Conservation (phyloP, 1,284 basidiomycete species). For the Ustilago crameri region DNA sequence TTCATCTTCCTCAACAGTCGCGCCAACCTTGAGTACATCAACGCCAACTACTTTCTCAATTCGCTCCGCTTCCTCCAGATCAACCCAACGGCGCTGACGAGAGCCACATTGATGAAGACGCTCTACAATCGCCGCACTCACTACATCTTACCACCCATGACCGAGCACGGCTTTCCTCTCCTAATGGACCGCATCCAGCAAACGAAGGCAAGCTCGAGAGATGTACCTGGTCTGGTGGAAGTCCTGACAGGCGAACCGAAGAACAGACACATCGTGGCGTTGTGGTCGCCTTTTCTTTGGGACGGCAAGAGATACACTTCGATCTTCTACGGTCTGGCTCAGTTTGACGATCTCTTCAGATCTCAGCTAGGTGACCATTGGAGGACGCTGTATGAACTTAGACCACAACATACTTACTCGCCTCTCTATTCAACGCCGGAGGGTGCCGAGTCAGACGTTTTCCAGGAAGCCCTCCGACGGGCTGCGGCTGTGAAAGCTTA, state of each 20-base stretch:
- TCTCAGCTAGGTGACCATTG: not conserved
- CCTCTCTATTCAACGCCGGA: not conserved
- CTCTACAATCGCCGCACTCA: not conserved
- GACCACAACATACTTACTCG: not conserved
- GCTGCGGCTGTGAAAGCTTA: no score
- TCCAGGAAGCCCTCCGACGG: no score
- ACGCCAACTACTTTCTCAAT: conserved; percentile 7
- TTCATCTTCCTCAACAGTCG: conserved; percentile 20
- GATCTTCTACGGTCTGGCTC: not conserved
- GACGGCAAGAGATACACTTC: not conserved
- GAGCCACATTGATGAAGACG: not conserved
- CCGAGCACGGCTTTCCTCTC: not conserved
- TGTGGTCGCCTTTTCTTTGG: conserved; percentile 9
- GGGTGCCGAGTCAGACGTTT: not conserved
- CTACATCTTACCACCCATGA: conserved; percentile 4
- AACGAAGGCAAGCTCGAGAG: not conserved
- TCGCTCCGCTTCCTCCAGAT: conserved; percentile 10
- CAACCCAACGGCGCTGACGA: not conserved
- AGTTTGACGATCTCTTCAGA: not conserved
- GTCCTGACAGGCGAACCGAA: not conserved
- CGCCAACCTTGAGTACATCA: conserved; percentile 3
- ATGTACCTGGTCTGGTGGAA: no score
- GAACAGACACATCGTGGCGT: not conserved
- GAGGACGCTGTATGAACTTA: not conserved
- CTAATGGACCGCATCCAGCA: not conserved